Percentiles rank a stretch among this genome's conserved stretches.
Evolutionary conservation across 768 basidiomycete genomes (phyloP).

Genomic region (Pleurotus citrinopileatus): DNA sequence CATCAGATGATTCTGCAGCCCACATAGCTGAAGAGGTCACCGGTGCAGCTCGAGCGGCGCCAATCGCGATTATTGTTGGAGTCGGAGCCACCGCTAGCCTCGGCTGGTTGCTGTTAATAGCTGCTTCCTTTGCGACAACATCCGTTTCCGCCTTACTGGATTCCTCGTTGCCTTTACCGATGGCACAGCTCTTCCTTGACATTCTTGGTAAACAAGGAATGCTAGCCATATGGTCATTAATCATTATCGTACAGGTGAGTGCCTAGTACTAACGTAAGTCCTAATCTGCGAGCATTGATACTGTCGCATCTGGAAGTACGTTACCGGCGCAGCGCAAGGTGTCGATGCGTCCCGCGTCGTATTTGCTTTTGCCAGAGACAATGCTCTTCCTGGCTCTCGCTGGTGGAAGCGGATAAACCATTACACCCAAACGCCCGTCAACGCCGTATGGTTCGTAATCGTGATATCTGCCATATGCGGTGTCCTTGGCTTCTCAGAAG

Average conservation of each 20-base stretch:
- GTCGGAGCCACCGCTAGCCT: slow-evolving; percentile 57
- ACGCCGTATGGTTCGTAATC: slow-evolving; percentile 78
- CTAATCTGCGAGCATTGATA: neutral
- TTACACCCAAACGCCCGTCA: slow-evolving; percentile 64
- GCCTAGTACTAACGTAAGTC: no score
- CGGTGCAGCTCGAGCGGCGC: slow-evolving; percentile 60
- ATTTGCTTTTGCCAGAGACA: slow-evolving; percentile 73
- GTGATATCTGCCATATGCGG: slow-evolving; percentile 52
- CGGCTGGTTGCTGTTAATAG: slow-evolving; percentile 66
- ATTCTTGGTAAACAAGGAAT: slow-evolving; percentile 67
- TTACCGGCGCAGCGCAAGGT: slow-evolving; percentile 71
- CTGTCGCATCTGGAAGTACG: slow-evolving; percentile 40
- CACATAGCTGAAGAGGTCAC: slow-evolving; percentile 74
- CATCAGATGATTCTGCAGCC: slow-evolving; percentile 69
- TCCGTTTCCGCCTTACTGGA: slow-evolving; percentile 50
- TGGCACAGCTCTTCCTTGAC: slow-evolving; percentile 71
- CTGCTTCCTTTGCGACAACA: slow-evolving; percentile 60
- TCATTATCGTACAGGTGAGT: slow-evolving; percentile 53
- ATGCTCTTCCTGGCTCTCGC: slow-evolving; percentile 69
- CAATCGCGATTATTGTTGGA: slow-evolving; percentile 65
- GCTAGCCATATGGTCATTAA: slow-evolving; percentile 69
- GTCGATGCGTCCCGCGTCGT: slow-evolving; percentile 76
- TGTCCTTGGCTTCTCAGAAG: slow-evolving; percentile 59
- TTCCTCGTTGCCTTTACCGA: slow-evolving; percentile 55
- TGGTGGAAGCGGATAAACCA: slow-evolving; percentile 65